Evolutionary conservation across 2,329 filamentous ascomycete genomes (phyloP), one percentile per base, ranked within the genome.

Genomic region (Ambrosiella beaveri): DNA sequence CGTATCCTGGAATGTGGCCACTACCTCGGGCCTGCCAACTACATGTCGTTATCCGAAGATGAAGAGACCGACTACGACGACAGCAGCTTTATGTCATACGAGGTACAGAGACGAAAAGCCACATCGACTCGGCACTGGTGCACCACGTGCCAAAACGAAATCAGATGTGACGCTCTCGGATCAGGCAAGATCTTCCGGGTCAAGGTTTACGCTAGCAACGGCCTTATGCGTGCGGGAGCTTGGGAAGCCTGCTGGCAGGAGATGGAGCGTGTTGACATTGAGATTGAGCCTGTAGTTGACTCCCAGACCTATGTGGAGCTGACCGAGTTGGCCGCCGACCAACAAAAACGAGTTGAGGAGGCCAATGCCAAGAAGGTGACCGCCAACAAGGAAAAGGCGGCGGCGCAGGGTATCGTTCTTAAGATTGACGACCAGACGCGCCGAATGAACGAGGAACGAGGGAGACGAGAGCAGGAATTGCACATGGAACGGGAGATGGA

Each of bases 201-300:
- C 68, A 93, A 89, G 66, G 84, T 97, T 1, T 98, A 91, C 66
- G 93, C 93, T 0, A 91, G 89, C 56, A 98, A 97, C 68, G 93
- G 93, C 0, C 73, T 97, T 53, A 95, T 98, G 88, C 81, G 83
- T 60, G 84, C 88, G 4, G 88, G 88, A 0, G 91, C 93, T 0
- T 98, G 93, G 93, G 80, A 81, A 3, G 90, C 90, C 1, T 91
- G 88, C 60, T 98, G 91, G 91, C 86, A 81, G 64, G 91, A 97
- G 70, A 98, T 98, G 93, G 93, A 98, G 71, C 80, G 91, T n/a
- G 88, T 97, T 0, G 93, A 98, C 66, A 87, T 95, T 1, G 91
- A 97, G 69, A 80, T 98, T 56, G 81, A 86, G 64, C 86, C 93
- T 2, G 79, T 84, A 65, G 76, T 89, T 9, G 78, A 81, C 15